Evolutionary conservation across 352 stramenopile genomes (phyloP).

Genomic region (Phytophthora boehmeriae): DNA sequence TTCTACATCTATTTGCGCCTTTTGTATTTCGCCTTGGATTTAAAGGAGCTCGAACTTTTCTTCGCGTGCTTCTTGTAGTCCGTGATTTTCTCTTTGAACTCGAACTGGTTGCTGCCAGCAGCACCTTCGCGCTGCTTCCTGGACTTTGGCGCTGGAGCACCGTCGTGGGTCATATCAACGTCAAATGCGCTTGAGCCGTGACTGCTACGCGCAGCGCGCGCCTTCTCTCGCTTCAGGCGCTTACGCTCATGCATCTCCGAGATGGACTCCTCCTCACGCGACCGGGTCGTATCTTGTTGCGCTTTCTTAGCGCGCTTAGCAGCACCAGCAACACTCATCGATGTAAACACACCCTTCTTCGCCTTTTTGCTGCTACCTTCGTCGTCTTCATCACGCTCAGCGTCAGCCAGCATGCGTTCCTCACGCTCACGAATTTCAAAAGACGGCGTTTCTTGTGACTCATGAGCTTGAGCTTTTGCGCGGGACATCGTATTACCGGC

Average conservation of each 20-base stretch:
- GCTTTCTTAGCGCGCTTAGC: slow-evolving; percentile 87
- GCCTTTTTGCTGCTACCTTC: slow-evolving; percentile 39
- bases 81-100: slow-evolving; percentile 93
- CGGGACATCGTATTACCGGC: slow-evolving; percentile 48
- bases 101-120: slow-evolving; percentile 65
- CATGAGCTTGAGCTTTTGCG: slow-evolving; percentile 86
- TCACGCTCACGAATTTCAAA: slow-evolving; percentile 86
- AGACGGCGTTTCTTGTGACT: slow-evolving; percentile 88
- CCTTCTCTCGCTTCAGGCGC: slow-evolving; percentile 80
- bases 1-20: slow-evolving; percentile 68
- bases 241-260: slow-evolving; percentile 79
- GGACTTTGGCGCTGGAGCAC: slow-evolving; percentile 34
- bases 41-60: slow-evolving; percentile 86
- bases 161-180: slow-evolving; percentile 63
- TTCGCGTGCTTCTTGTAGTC: slow-evolving; percentile 91
- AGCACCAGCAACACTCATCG: slow-evolving; percentile 74
- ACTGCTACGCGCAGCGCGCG: slow-evolving; percentile 54
- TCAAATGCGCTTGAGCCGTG: slow-evolving; percentile 72
- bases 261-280: slow-evolving; percentile 81
- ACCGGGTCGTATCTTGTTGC: slow-evolving; percentile 52
- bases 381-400: slow-evolving; percentile 46
- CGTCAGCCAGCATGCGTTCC: slow-evolving; percentile 77
- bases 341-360: slow-evolving; percentile 77
- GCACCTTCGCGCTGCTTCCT: slow-evolving; percentile 47
- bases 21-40: slow-evolving; percentile 91